phyloP scores from a whole-genome alignment of 148 eudicot genomes.

The Linanthus parryae region DNA sequence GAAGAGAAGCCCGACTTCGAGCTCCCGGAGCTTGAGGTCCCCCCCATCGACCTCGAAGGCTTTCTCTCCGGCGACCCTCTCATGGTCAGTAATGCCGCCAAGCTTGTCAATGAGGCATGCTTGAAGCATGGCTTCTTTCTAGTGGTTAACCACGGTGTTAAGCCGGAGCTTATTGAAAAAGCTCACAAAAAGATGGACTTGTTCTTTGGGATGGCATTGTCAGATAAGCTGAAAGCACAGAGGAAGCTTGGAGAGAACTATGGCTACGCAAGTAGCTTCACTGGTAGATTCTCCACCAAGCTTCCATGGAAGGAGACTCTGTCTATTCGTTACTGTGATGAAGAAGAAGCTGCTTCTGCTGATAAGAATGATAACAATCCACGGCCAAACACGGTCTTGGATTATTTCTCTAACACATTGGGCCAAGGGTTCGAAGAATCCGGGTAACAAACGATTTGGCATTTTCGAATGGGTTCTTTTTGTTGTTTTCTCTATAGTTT shows the following conservation, averaged over 20 bases:
- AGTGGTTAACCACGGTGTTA: constrained; percentile 36
- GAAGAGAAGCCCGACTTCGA: constrained; percentile 29
- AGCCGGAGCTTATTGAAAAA: constrained; percentile 27
- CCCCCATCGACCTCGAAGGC: constrained; percentile 34
- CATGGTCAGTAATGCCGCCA: constrained; percentile 23
- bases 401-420: constrained; percentile 27
- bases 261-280: constrained; percentile 63
- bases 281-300: constrained; percentile 51
- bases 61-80: constrained; percentile 39
- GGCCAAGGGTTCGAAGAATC: constrained; percentile 34
- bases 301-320: constrained; percentile 81
- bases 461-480: no score
- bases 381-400: constrained; percentile 28
- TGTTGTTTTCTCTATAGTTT: no score
- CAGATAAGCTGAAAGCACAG: constrained; percentile 37
- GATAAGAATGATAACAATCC: no score
- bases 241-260: constrained; percentile 43
- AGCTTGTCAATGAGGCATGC: constrained; percentile 40
- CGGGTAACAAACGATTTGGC: no score
- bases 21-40: constrained; percentile 28
- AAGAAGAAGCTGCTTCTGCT: constrained; percentile 14
- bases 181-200: constrained; percentile 30
- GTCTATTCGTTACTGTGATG: constrained; percentile 33
- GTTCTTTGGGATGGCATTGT: constrained; percentile 38
- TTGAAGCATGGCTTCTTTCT: constrained; percentile 43